phyloP scores from a whole-genome alignment of 305 asterid species.

The Caryopteris hybrid region DNA sequence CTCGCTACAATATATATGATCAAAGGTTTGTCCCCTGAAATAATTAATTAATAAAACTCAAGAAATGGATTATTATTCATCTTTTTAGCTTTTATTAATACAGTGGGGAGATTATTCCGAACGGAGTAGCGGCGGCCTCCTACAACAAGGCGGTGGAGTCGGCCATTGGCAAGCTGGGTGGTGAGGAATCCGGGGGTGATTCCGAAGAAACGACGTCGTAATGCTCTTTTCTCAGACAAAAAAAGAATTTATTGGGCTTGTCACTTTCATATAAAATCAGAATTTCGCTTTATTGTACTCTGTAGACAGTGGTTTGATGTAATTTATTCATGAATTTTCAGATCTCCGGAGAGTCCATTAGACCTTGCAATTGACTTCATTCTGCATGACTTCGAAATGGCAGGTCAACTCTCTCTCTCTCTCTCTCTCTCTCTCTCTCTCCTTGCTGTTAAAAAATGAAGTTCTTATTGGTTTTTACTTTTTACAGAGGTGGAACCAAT shows the following conservation, averaged over 20 bases:
- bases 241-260: neutral
- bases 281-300: neutral
- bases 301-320: neutral
- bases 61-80: too few species aligned
- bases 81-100: neutral
- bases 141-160: slow-evolving; percentile 81
- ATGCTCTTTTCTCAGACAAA: neutral
- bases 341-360: slow-evolving; percentile 60
- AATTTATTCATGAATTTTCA: slow-evolving; percentile 12
- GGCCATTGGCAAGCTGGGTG: slow-evolving; percentile 51
- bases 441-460: neutral
- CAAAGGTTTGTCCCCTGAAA: slow-evolving; percentile 28
- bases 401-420: slow-evolving; percentile 41
- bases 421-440: neutral
- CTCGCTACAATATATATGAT: slow-evolving; percentile 82
- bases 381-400: slow-evolving; percentile 94
- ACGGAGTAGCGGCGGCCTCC: slow-evolving; percentile 64
- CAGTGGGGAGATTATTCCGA: slow-evolving; percentile 85
- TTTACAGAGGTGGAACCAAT: slow-evolving; percentile 87
- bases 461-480: neutral
- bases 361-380: slow-evolving; percentile 92
- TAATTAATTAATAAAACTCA: neutral
- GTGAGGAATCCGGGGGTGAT: slow-evolving; percentile 29
- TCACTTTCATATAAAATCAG: neutral
- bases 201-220: slow-evolving; percentile 48